Evolutionary conservation across 192 early-diverging fungal species (phyloP).

Genomic region (Rhizophlyctis rosea): DNA sequence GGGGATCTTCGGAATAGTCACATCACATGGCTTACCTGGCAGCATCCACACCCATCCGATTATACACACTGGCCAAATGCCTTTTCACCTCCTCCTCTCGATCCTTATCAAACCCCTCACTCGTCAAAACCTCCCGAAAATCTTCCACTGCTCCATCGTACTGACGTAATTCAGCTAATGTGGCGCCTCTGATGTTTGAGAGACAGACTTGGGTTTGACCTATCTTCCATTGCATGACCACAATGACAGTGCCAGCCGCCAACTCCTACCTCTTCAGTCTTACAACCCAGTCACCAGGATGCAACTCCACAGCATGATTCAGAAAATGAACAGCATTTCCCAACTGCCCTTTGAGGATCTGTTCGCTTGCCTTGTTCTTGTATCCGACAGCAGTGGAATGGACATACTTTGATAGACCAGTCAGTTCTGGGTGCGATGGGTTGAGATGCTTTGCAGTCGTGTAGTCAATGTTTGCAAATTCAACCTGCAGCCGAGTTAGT

Average conservation of each 20-base stretch:
- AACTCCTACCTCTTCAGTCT: conserved; percentile 34
- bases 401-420: too few species aligned
- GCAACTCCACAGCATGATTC: conserved; percentile 49
- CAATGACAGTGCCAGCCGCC: background rate
- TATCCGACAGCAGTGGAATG: conserved; percentile 34
- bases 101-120: conserved; percentile 14
- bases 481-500: conserved; percentile 6
- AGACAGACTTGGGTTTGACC: background rate
- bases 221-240: background rate
- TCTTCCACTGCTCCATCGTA: conserved; percentile 47
- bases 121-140: conserved; percentile 29
- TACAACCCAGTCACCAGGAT: conserved; percentile 42
- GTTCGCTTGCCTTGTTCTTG: conserved; percentile 47
- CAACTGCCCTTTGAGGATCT: conserved; percentile 38
- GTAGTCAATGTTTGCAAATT: conserved; percentile 42
- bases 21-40: too few species aligned
- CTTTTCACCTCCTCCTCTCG: conserved; percentile 36
- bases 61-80: conserved; percentile 42
- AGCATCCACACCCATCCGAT: conserved; percentile 35
- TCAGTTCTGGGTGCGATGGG: conserved; percentile 42
- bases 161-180: conserved; percentile 43
- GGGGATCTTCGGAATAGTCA: too few species aligned
- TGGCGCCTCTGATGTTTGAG: conserved; percentile 34
- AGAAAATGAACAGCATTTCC: conserved; percentile 38
- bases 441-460: conserved; percentile 22